Evolutionary conservation across 805 yeast species (phyloP).

Genomic region (Tetrapisispora arboricola): DNA sequence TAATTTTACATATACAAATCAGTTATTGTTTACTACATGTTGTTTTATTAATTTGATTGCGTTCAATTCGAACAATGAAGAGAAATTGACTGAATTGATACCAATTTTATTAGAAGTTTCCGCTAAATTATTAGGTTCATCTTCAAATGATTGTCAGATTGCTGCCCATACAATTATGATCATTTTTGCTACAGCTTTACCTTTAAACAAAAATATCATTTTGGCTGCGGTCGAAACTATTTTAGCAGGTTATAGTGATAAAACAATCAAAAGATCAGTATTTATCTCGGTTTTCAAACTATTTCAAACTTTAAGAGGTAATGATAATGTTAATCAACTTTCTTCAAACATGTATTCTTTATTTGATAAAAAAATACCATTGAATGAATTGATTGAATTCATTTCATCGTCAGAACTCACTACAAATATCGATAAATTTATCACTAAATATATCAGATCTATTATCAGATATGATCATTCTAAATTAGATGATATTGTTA

Average conservation of each 20-base stretch:
- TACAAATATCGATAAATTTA: constrained; percentile 32
- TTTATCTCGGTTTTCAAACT: constrained; percentile 39
- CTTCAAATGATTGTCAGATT: constrained; percentile 53
- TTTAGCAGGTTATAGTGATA: constrained; percentile 34
- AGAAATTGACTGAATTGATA: constrained; percentile 38
- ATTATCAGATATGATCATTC: constrained; percentile 35
- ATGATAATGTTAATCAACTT: constrained; percentile 32
- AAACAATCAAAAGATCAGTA: constrained; percentile 34
- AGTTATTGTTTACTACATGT: constrained; percentile 71
- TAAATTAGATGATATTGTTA: constrained; percentile 29
- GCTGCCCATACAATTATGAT: constrained; percentile 77
- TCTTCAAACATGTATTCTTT: constrained; percentile 32
- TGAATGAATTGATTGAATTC: constrained; percentile 14
- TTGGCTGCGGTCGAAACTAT: constrained; percentile 55
- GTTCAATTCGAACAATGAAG: constrained; percentile 34
- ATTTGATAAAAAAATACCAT: constrained; percentile 17
- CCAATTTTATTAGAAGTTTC: constrained; percentile 51
- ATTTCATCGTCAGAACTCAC: constrained; percentile 17
- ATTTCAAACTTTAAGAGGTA: constrained; percentile 37
- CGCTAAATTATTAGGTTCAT: constrained; percentile 42
- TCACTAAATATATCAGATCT: constrained; percentile 36
- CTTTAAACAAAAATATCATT: constrained; percentile 43
- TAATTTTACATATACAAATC: constrained; percentile 52
- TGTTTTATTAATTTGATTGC: constrained; percentile 57
- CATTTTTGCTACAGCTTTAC: constrained; percentile 64